These are phyloP conservation scores for Tolypocladium guangdongense DNA, from an alignment of 2,329 filamentous ascomycete species.

Conservation along the genomic window DNA sequence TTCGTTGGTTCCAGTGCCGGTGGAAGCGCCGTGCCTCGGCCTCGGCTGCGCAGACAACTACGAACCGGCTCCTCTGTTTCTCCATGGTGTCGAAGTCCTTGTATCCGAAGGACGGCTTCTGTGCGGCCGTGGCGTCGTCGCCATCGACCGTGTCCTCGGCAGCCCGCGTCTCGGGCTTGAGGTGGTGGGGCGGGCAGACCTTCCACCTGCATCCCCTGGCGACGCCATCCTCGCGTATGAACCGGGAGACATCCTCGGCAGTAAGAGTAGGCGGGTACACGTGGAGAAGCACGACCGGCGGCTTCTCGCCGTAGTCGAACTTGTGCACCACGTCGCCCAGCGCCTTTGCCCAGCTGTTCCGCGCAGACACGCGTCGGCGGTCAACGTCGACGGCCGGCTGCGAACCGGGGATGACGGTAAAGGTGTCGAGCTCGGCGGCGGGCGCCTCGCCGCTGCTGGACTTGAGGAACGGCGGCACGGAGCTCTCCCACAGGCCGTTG, in stretches of 20 bases:
- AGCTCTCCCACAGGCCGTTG: constrained; percentile 19
- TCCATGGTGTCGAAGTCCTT: constrained; percentile 8
- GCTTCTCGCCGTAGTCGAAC: constrained; percentile 12
- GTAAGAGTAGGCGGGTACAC: constrained; percentile 19
- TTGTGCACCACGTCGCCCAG: constrained; percentile 11
- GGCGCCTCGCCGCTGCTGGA: constrained; percentile 5
- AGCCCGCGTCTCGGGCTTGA: constrained; percentile 1
- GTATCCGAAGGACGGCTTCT: background rate
- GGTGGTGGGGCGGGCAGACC: constrained; percentile 7
- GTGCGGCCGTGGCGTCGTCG: background rate
- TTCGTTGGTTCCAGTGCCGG: constrained; percentile 28
- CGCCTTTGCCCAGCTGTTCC: constrained; percentile 14
- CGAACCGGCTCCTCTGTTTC: constrained; percentile 16
- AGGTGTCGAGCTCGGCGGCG: constrained; percentile 13
- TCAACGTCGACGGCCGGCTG: constrained; percentile 5
- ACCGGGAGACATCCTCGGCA: constrained; percentile 19
- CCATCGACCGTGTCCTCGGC: constrained; percentile 5
- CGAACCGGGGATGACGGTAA: constrained; percentile 18
- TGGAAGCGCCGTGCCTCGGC: constrained; percentile 27
- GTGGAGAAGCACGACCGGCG: constrained; percentile 19
- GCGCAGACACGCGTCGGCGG: constrained; percentile 10
- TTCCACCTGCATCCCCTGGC: constrained; percentile 19
- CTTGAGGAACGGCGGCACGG: constrained; percentile 14
- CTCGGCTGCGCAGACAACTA: constrained; percentile 20
- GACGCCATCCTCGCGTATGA: constrained; percentile 31